Conservation (phyloP, 108 stramenopile genomes). For the Fragilariopsis cylindrus region DNA sequence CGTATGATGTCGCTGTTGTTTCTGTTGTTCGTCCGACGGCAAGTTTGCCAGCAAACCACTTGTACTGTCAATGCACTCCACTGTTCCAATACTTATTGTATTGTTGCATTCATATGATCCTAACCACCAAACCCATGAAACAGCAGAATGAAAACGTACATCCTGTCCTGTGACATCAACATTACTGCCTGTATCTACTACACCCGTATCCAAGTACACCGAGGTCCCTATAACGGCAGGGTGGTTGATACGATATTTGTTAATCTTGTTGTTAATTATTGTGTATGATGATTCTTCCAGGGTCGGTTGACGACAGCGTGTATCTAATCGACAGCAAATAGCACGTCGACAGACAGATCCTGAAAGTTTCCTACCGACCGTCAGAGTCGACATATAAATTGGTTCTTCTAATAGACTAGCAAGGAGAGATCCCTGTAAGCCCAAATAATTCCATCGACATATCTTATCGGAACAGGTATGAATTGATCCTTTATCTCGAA, state of each 20-base stretch:
- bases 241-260: constrained; percentile 54
- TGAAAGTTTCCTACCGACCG: constrained; percentile 82
- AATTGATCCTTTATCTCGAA: constrained; percentile 27
- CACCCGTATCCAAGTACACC: constrained; percentile 77
- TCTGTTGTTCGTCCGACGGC: neutral
- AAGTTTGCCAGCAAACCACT: constrained; percentile 9
- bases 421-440: constrained; percentile 78
- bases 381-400: constrained; percentile 63
- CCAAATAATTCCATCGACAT: constrained; percentile 80
- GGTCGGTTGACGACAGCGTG: constrained; percentile 30
- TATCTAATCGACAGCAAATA: constrained; percentile 73
- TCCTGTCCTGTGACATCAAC: constrained; percentile 62
- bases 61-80: constrained; percentile 30
- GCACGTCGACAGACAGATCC: constrained; percentile 68
- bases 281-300: neutral
- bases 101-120: constrained; percentile 14
- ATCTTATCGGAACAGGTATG: constrained; percentile 74
- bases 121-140: constrained; percentile 69
- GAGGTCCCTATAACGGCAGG: constrained; percentile 80
- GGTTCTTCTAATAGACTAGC: constrained; percentile 56
- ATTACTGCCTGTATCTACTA: constrained; percentile 33
- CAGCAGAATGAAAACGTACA: constrained; percentile 75
- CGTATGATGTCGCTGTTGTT: neutral
- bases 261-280: too few species aligned
- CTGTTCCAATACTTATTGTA: constrained; percentile 7